These are phyloP conservation scores for Kwoniella europaea DNA, from an alignment of 768 basidiomycete genomes.

Conservation along the genomic window DNA sequence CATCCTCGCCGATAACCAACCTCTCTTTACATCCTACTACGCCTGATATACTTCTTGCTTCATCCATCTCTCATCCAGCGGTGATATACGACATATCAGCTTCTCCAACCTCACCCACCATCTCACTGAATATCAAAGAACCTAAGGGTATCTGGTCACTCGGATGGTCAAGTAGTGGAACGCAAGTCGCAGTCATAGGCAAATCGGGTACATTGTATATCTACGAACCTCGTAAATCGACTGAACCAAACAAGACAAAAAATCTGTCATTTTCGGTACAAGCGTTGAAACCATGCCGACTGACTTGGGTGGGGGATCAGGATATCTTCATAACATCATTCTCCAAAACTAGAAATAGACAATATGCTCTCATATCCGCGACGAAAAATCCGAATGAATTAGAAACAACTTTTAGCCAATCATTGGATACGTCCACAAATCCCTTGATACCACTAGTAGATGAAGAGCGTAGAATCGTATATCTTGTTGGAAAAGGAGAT, in stretches of 20 bases:
- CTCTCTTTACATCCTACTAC: conserved; percentile 44
- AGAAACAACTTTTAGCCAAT: conserved; percentile 34
- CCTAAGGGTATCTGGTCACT: conserved; percentile 45
- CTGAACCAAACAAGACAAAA: conserved; percentile 24
- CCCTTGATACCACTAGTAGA: conserved; percentile 55
- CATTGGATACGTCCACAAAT: conserved; percentile 56
- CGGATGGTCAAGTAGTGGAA: conserved; percentile 39
- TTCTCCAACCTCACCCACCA: conserved; percentile 1
- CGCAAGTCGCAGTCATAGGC: conserved; percentile 35
- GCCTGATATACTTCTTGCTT: conserved; percentile 37
- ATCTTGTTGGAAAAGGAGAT: conserved; percentile 57
- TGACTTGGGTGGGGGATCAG: conserved; percentile 37
- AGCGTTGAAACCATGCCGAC: conserved; percentile 40
- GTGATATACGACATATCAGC: conserved; percentile 41
- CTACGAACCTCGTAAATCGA: conserved; percentile 35
- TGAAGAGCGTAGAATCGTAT: conserved; percentile 52
- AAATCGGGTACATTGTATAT: conserved; percentile 35
- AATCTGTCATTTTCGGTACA: conserved; percentile 30
- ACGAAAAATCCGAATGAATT: conserved; percentile 13
- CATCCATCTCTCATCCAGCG: conserved; percentile 23
- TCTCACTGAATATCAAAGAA: conserved; percentile 31
- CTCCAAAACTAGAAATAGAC: conserved; percentile 53
- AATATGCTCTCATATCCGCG: conserved; percentile 48
- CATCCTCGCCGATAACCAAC: conserved; percentile 32
- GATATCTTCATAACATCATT: conserved; percentile 43